A percentile compares a stretch with the other conserved stretches of the same genome.
Evolutionary conservation across 148 eudicot species (phyloP).

Genomic region (Rhododendron ferrugineum): DNA sequence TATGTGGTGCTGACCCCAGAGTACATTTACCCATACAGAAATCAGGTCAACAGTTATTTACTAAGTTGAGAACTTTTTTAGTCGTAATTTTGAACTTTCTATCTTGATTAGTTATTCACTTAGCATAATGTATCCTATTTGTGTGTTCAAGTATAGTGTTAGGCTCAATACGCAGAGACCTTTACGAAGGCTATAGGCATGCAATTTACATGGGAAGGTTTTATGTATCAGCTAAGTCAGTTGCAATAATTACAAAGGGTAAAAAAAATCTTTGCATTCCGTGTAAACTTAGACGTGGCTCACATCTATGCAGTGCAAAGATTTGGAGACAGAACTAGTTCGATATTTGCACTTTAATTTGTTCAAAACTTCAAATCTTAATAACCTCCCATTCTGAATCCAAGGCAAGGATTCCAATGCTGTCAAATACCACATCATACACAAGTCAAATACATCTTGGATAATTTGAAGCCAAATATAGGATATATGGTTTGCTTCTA

Average conservation of each 20-base stretch:
- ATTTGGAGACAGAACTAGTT: not conserved
- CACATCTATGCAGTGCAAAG: not conserved
- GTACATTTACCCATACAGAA: constrained; percentile 88
- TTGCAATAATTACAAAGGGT: too few species aligned
- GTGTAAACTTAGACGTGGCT: not conserved
- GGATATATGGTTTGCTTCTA: not conserved
- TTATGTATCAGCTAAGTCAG: not conserved
- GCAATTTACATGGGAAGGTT: not conserved
- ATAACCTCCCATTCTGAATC: not conserved
- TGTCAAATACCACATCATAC: not conserved
- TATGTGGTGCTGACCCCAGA: constrained; percentile 71
- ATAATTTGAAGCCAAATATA: not conserved
- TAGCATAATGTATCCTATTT: not conserved
- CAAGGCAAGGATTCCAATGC: not conserved
- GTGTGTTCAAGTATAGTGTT: not conserved
- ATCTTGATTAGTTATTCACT: not conserved
- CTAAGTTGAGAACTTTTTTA: not conserved
- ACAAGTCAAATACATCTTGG: not conserved
- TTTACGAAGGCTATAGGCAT: not conserved
- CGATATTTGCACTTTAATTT: not conserved
- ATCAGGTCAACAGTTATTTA: constrained; percentile 50
- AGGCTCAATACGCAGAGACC: not conserved
- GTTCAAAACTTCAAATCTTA: not conserved
- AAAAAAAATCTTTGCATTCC: not conserved
- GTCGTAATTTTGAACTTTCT: not conserved